Evolutionary conservation across 2,329 filamentous ascomycete species (phyloP), one percentile per base, ranked within the genome.

Genomic region (Curvularia lunata): DNA sequence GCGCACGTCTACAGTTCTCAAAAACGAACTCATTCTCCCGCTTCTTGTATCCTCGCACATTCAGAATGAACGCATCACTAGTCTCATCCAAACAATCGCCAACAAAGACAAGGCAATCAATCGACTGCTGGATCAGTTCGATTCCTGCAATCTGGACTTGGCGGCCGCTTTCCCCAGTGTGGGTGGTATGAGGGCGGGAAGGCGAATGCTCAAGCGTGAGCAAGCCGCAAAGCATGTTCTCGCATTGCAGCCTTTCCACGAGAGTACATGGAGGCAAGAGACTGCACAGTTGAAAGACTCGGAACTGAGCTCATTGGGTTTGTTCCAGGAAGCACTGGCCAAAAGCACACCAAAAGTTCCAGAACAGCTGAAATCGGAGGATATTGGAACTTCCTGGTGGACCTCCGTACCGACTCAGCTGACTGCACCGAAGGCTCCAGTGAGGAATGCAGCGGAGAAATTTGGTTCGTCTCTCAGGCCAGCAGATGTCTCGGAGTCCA

Each of bases 101-200:
- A 81, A 83, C 27, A 88, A 88, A 67, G 86, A 88, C 66, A 84
- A 81, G 68, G 80, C 84, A 18, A 83, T 88, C 49, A 77, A 77
- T 7, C 86, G 83, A 54, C 73, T 88, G 21, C 78, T 86, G 25
- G 85, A 88, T 65, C 83, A 84, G 59, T 79, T 87, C 48, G 85
- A 87, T 63, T 76, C 78, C 1, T 80, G 83, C 40, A 82, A 83
- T 5, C 76, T 85, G 46, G 85, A 87, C 64, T 70, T 88, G 5
- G 81, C 80, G 16, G 79, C 80, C 10, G 80, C 86, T 2, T 88
- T 88, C 65, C 86, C 85, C 5, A 80, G 81, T 21, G 79, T 81
- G 19, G 77, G 80, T 27, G 80, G 81, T 18, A 62, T 80, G 50
- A 83, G 81, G 50, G 64, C 73, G 23, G 75, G 77, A 37, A 77